Conservation (phyloP, 495 filamentous ascomycete species). For the Sporormia fimetaria region DNA sequence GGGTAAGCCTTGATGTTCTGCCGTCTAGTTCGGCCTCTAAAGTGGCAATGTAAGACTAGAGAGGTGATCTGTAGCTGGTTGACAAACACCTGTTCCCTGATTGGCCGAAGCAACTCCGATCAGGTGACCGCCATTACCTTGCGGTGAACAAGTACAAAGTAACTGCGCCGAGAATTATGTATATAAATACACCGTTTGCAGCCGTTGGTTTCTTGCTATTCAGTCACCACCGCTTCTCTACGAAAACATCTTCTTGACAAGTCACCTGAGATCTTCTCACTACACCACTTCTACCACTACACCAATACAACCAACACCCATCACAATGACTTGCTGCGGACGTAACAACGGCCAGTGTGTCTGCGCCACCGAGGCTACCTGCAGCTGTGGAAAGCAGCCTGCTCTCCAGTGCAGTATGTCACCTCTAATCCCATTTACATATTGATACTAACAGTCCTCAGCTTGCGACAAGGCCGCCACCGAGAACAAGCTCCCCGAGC, state of each 20-base stretch:
- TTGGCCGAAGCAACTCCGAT: slow-evolving; percentile 2
- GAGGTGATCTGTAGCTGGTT: too few species aligned
- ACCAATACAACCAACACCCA: slow-evolving; percentile 24
- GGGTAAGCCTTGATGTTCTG: too few species aligned
- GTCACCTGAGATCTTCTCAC: background rate
- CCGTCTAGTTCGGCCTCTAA: too few species aligned
- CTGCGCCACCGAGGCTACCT: slow-evolving; percentile 56
- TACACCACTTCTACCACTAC: background rate
- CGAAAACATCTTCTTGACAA: background rate
- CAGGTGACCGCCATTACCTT: slow-evolving; percentile 1
- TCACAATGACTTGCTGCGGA: slow-evolving; percentile 56
- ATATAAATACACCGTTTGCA: slow-evolving; percentile 6
- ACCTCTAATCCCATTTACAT: background rate
- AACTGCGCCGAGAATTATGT: too few species aligned
- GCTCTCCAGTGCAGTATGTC: slow-evolving; percentile 61
- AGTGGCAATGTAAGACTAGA: too few species aligned
- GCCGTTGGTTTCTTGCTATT: slow-evolving; percentile 1
- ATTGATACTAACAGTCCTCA: slow-evolving; percentile 1
- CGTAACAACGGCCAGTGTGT: slow-evolving; percentile 44
- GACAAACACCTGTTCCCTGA: background rate
- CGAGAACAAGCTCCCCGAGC: slow-evolving; percentile 64
- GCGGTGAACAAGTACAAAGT: background rate
- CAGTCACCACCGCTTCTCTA: background rate
- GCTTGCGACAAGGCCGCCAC: slow-evolving; percentile 60
- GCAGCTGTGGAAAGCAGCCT: slow-evolving; percentile 79